These are phyloP conservation scores for Madurella mycetomatis DNA, from an alignment of 2,329 filamentous ascomycete species.

Conservation along the genomic window DNA sequence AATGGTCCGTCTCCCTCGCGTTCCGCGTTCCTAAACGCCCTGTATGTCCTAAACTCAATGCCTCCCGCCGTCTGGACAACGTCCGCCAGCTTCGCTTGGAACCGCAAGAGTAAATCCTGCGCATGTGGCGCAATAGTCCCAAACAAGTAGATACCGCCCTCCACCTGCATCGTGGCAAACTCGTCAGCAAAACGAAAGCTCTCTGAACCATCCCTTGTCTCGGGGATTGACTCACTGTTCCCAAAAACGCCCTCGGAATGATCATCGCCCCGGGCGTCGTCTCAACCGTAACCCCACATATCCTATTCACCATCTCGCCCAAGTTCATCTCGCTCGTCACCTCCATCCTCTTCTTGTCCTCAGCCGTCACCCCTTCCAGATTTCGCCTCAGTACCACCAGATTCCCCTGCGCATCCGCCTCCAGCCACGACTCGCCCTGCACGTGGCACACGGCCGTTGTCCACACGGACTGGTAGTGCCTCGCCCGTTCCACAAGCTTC, in stretches of 20 bases:
- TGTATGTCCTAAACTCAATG: conserved; percentile 71
- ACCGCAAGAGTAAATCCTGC: conserved; percentile 74
- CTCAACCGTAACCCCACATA: conserved; percentile 67
- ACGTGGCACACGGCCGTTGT: conserved; percentile 71
- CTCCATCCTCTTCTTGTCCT: conserved; percentile 67
- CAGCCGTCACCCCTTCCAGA: conserved; percentile 63
- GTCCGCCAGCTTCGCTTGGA: conserved; percentile 68
- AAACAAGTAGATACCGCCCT: conserved; percentile 88
- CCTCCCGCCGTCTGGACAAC: conserved; percentile 65
- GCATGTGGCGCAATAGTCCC: conserved; percentile 68
- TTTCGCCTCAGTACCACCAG: conserved; percentile 76
- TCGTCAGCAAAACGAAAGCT: neutral
- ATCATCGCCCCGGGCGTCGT: conserved; percentile 62
- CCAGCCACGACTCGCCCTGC: conserved; percentile 69
- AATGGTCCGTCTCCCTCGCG: conserved; percentile 70
- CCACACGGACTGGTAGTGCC: conserved; percentile 81
- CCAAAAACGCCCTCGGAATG: conserved; percentile 78
- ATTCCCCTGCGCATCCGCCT: conserved; percentile 85
- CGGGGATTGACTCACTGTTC: conserved; percentile 63
- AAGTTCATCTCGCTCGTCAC: conserved; percentile 77
- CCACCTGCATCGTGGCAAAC: conserved; percentile 53
- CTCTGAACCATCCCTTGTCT: neutral
- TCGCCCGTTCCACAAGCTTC: conserved; percentile 66
- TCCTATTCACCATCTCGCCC: conserved; percentile 90
- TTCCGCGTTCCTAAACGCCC: conserved; percentile 73